Evolutionary conservation across 2,329 filamentous ascomycete genomes (phyloP).

Genomic region (Ascochyta lentis): DNA sequence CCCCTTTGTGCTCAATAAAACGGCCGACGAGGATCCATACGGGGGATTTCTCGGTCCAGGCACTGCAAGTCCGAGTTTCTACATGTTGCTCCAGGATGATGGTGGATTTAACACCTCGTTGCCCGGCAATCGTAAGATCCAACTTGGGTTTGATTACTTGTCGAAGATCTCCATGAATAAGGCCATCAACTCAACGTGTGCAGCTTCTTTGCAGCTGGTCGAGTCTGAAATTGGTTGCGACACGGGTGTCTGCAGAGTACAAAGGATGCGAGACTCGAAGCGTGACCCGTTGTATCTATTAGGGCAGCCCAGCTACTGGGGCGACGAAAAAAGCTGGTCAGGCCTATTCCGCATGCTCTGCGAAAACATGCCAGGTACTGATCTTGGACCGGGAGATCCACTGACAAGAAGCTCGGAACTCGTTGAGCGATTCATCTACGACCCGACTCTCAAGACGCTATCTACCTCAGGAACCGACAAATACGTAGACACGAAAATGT

Average conservation of each 20-base stretch:
- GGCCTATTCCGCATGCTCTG: neutral
- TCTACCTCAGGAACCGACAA: neutral
- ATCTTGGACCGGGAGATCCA: neutral
- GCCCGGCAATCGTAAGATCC: neutral
- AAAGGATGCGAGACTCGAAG: neutral
- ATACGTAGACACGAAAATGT: neutral
- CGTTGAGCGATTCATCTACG: neutral
- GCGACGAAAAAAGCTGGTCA: neutral
- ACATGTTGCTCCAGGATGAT: neutral
- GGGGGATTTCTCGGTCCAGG: neutral
- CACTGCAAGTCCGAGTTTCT: neutral
- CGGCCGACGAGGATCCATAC: neutral
- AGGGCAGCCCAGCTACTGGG: neutral
- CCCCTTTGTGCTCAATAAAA: neutral
- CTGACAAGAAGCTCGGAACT: neutral
- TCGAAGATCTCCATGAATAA: neutral
- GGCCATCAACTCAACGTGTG: neutral
- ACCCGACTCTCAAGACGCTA: neutral
- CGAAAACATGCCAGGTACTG: neutral
- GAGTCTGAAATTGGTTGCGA: neutral
- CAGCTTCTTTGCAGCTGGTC: neutral
- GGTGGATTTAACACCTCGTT: neutral
- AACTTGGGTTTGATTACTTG: neutral
- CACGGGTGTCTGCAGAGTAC: neutral
- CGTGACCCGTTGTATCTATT: neutral